These are phyloP conservation scores for Volvox africanus DNA, from an alignment of 139 green algal species.

Conservation along the genomic window DNA sequence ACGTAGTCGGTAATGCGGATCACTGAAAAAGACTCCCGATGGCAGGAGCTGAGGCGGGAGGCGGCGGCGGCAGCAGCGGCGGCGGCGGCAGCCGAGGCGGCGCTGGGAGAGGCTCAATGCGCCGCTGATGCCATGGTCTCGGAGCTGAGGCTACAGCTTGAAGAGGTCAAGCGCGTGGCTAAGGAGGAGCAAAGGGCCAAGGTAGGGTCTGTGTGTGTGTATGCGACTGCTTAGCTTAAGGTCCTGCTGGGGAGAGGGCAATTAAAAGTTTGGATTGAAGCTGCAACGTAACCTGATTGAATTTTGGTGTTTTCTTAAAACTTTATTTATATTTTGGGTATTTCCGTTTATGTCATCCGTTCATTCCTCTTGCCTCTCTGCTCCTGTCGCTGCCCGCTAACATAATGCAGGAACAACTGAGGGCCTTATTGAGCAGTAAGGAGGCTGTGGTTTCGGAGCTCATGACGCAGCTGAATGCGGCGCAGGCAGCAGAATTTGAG, in stretches of 20 bases:
- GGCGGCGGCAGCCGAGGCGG: not conserved
- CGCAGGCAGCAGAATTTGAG: not conserved
- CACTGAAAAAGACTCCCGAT: no score
- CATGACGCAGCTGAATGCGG: not conserved
- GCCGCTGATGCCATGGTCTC: not conserved
- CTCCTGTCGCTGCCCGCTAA: not conserved
- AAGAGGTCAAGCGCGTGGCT: not conserved
- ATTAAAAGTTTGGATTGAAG: no score
- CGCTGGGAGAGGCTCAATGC: not conserved
- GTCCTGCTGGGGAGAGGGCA: no score
- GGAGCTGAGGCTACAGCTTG: not conserved
- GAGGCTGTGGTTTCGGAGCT: slow-evolving; percentile 10
- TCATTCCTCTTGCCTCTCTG: not conserved
- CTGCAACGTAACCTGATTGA: no score
- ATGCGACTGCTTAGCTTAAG: not conserved
- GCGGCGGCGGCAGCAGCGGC: not conserved
- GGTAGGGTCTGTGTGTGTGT: not conserved
- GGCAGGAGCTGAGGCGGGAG: not conserved
- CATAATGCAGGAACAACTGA: slow-evolving; percentile 35
- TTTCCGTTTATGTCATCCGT: no score
- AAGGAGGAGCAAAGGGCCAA: not conserved
- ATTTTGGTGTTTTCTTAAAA: no score
- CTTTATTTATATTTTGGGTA: no score
- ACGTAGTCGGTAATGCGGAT: no score
- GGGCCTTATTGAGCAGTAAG: not conserved